These are phyloP conservation scores for Bremia lactucae DNA, from an alignment of 352 stramenopile species.

Conservation along the genomic window DNA sequence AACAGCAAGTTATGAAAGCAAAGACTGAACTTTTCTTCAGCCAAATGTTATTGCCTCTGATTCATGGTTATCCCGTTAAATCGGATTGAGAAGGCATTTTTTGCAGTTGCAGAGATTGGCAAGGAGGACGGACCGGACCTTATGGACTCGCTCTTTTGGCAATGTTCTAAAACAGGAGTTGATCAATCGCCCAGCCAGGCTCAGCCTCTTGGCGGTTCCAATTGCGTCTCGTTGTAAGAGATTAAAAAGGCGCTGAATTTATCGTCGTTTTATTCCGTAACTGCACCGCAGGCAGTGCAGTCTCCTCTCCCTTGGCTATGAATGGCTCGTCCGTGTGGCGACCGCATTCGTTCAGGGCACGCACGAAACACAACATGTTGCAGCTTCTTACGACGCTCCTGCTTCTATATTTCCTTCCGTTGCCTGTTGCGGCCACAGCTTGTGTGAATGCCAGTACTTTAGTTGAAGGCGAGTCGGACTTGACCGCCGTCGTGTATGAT, in stretches of 20 bases:
- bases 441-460: slow-evolving; percentile 37
- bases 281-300: slow-evolving; percentile 3
- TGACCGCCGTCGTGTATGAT: slow-evolving; percentile 49
- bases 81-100: too few relatives aligned
- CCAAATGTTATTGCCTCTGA: too few relatives aligned
- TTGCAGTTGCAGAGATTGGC: too few relatives aligned
- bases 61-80: too few relatives aligned
- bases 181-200: too few relatives aligned
- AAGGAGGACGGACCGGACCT: too few relatives aligned
- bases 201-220: slow-evolving; percentile 5
- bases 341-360: not conserved
- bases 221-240: slow-evolving; percentile 15
- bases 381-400: slow-evolving; percentile 4
- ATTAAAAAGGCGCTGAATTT: not conserved
- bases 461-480: slow-evolving; percentile 20
- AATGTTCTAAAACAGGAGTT: too few relatives aligned
- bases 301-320: slow-evolving; percentile 7
- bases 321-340: slow-evolving; percentile 14
- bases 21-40: too few relatives aligned
- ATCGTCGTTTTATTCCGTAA: slow-evolving; percentile 10
- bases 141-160: too few relatives aligned
- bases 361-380: slow-evolving; percentile 4
- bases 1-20: too few relatives aligned
- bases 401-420: slow-evolving; percentile 1
- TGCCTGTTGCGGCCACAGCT: slow-evolving; percentile 1